Conservation (phyloP, 305 asterid species). For the Fraxinus velutina region DNA sequence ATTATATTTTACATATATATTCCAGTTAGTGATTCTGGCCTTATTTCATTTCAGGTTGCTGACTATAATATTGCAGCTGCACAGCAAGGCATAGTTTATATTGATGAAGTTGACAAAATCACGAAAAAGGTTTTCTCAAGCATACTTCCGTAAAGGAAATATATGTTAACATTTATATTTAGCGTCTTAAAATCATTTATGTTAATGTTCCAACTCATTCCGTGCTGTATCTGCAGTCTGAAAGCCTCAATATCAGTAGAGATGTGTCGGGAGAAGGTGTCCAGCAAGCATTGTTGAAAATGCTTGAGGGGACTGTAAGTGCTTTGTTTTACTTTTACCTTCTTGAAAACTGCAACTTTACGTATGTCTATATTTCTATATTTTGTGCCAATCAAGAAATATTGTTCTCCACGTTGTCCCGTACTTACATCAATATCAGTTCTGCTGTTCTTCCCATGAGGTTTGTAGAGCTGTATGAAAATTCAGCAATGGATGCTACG, state of each 20-base stretch:
- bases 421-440: neutral
- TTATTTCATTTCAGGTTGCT: slow-evolving; percentile 57
- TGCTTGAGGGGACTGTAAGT: slow-evolving; percentile 97
- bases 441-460: neutral
- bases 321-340: slow-evolving; percentile 17
- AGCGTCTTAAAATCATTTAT: neutral
- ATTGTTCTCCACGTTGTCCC: neutral
- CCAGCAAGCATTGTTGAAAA: slow-evolving; percentile 84
- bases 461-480: neutral
- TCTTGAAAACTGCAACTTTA: neutral
- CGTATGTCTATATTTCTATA: neutral
- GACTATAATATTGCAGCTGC: slow-evolving; percentile 92
- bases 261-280: slow-evolving; percentile 97
- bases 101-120: slow-evolving; percentile 96
- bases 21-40: neutral
- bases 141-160: neutral
- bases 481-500: neutral
- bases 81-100: slow-evolving; percentile 93
- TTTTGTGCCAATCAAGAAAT: neutral
- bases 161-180: neutral
- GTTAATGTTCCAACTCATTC: slow-evolving; percentile 11
- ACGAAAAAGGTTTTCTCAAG: slow-evolving; percentile 64
- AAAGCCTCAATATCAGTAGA: slow-evolving; percentile 85
- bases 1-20: neutral
- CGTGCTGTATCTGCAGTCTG: slow-evolving; percentile 53